These are phyloP conservation scores for Astrothelium subdiscretum DNA, from an alignment of 495 filamentous ascomycete genomes.

Conservation along the genomic window DNA sequence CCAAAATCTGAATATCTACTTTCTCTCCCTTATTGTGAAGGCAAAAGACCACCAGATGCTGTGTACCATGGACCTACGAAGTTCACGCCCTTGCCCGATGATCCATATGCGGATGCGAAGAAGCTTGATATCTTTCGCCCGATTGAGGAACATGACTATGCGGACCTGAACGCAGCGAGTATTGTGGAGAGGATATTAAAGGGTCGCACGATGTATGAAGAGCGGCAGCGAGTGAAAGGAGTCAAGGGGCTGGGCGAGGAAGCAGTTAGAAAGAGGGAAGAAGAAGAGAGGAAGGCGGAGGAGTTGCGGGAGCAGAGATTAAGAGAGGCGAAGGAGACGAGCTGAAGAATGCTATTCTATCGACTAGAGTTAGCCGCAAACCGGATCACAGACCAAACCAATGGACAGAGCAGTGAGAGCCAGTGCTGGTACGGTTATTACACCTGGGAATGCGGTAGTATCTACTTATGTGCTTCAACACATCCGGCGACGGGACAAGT, in stretches of 20 bases:
- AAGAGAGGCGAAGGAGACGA: neutral
- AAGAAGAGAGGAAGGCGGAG: conserved; percentile 38
- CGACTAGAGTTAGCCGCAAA: too few species aligned
- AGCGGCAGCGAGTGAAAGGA: conserved; percentile 76
- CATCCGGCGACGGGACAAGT: too few species aligned
- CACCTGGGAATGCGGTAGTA: too few species aligned
- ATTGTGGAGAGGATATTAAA: conserved; percentile 86
- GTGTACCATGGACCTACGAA: conserved; percentile 94
- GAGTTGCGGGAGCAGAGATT: conserved; percentile 16
- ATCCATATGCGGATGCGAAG: conserved; percentile 66
- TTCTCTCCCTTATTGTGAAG: conserved; percentile 56
- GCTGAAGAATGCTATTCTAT: neutral
- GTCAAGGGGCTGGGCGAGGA: conserved; percentile 68
- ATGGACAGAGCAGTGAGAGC: too few species aligned
- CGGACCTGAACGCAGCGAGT: conserved; percentile 79
- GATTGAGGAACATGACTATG: conserved; percentile 53
- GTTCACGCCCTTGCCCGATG: conserved; percentile 77
- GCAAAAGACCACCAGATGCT: conserved; percentile 39
- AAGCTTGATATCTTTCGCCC: conserved; percentile 27
- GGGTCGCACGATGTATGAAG: conserved; percentile 75
- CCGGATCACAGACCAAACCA: too few species aligned
- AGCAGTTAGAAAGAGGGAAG: conserved; percentile 40
- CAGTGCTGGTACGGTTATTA: too few species aligned
- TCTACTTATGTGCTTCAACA: too few species aligned
- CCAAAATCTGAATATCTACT: conserved; percentile 66